Evolutionary conservation across 345 rosid genomes (phyloP).

Genomic region (Corymbia maculata): DNA sequence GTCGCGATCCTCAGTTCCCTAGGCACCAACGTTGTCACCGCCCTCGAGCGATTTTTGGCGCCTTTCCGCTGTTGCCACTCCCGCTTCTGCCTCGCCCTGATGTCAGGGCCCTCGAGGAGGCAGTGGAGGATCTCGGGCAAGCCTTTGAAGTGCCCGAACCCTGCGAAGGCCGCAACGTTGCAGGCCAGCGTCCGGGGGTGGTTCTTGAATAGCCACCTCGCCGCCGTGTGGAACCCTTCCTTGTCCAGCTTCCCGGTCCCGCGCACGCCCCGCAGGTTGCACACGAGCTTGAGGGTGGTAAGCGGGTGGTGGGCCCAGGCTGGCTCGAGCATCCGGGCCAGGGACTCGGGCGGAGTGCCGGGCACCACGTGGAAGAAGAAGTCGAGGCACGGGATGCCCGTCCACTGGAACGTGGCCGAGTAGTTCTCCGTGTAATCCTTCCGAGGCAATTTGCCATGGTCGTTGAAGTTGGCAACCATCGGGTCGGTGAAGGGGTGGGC

Average conservation of each 20-base stretch:
- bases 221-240: slow-evolving; percentile 54
- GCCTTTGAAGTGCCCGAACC: slow-evolving; percentile 58
- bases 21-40: neutral
- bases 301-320: slow-evolving; percentile 49
- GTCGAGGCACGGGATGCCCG: slow-evolving; percentile 52
- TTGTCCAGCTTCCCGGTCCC: slow-evolving; percentile 59
- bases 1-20: slow-evolving; percentile 7
- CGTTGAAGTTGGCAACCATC: slow-evolving; percentile 28
- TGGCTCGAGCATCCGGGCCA: slow-evolving; percentile 5
- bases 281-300: slow-evolving; percentile 48
- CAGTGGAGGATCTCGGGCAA: slow-evolving; percentile 60
- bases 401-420: slow-evolving; percentile 23
- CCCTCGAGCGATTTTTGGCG: neutral
- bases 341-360: slow-evolving; percentile 12
- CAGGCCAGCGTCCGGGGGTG: slow-evolving; percentile 60
- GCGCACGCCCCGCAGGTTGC: slow-evolving; percentile 58
- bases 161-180: slow-evolving; percentile 19
- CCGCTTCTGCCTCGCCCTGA: slow-evolving; percentile 23
- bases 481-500: slow-evolving; percentile 16
- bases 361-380: slow-evolving; percentile 60
- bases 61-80: slow-evolving; percentile 26
- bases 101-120: slow-evolving; percentile 31
- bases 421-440: slow-evolving; percentile 39
- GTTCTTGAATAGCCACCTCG: slow-evolving; percentile 43
- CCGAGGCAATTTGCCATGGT: neutral